A percentile compares a stretch with the other conserved stretches of the same genome.
Conservation (phyloP, 371 early-diverging fungal genomes). For the Mortierella sp. region DNA sequence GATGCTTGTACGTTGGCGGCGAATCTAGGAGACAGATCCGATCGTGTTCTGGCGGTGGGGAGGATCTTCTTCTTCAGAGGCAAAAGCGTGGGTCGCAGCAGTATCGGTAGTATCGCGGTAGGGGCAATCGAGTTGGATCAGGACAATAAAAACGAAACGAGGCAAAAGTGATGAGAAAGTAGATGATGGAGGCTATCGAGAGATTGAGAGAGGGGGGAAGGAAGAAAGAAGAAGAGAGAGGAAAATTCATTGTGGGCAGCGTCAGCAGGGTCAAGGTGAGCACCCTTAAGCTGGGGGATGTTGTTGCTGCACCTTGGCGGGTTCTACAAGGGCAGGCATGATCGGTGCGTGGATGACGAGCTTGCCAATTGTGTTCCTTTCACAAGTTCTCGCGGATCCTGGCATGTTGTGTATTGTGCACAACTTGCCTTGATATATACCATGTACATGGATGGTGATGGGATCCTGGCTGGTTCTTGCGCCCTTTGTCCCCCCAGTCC, state of each 20-base stretch:
- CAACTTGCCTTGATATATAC: no score
- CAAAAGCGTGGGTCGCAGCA: neutral
- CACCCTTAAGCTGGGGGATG: slow-evolving; percentile 4
- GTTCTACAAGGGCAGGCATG: no score
- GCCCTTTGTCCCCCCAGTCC: no score
- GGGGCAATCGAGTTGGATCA: slow-evolving; percentile 1
- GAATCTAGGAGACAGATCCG: slow-evolving; percentile 2
- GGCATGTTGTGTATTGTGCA: no score
- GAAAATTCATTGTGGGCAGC: slow-evolving; percentile 7
- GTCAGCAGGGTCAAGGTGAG: no score
- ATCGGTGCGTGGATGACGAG: no score
- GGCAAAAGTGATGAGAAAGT: neutral
- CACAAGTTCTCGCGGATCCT: no score
- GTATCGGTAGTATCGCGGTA: neutral
- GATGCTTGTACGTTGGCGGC: neutral
- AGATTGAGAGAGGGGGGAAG: neutral
- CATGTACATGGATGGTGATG: no score
- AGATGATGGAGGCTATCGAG: neutral
- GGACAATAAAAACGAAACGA: neutral
- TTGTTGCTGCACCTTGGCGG: no score
- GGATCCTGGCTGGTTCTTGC: no score
- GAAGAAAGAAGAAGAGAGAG: slow-evolving; percentile 12
- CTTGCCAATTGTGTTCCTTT: no score
- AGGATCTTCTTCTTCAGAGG: neutral
- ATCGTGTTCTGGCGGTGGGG: neutral